These are phyloP conservation scores for Penicillium corylophilum DNA, from an alignment of 2,329 filamentous ascomycete species.

Conservation along the genomic window DNA sequence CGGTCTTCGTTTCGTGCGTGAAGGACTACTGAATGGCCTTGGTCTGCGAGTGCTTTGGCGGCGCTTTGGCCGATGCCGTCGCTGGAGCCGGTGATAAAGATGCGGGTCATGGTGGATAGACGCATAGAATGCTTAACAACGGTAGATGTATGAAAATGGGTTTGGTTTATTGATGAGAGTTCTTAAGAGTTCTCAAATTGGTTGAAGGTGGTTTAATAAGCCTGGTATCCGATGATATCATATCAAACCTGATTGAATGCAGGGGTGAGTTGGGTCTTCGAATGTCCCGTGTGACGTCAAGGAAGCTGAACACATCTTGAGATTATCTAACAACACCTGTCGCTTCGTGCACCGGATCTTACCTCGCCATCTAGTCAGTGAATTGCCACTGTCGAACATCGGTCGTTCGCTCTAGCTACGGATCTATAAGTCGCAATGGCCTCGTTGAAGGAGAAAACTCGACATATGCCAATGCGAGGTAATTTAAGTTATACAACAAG, in stretches of 20 bases:
- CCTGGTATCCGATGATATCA: background rate
- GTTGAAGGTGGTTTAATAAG: no score
- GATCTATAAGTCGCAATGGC: background rate
- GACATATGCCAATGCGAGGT: background rate
- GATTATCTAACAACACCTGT: background rate
- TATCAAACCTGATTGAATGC: background rate
- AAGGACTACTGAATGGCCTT: slow-evolving; percentile 56
- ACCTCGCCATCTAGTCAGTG: background rate
- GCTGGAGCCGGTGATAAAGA: slow-evolving; percentile 57
- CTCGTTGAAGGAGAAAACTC: background rate
- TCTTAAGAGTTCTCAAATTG: no score
- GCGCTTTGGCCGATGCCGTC: slow-evolving; percentile 57
- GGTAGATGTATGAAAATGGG: background rate
- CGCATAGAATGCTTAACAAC: no score
- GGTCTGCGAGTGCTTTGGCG: slow-evolving; percentile 50
- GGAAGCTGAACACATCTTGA: background rate
- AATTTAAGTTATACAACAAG: slow-evolving; percentile 1
- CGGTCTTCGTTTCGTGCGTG: slow-evolving; percentile 59
- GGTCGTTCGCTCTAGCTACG: background rate
- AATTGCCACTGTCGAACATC: background rate
- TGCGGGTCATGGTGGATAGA: slow-evolving; percentile 22
- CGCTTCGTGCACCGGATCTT: no score
- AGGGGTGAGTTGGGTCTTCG: background rate
- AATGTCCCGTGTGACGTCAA: background rate
- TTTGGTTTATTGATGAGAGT: background rate